Base-by-base conservation (phyloP, 139 green algal species). In the Pedinophyceae sp. region DNA sequence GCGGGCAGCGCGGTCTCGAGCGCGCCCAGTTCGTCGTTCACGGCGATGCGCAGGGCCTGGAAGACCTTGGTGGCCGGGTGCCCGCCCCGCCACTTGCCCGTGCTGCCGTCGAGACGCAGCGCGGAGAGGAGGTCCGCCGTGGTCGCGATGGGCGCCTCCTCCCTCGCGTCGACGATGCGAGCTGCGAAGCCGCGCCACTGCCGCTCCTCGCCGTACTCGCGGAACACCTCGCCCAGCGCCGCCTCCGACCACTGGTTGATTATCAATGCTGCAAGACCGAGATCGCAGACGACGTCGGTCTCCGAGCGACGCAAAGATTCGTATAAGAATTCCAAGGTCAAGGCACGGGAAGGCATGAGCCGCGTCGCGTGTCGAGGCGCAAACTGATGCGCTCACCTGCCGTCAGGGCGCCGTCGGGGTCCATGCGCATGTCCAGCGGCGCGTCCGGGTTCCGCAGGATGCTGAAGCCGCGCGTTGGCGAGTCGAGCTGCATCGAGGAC, bases 401-500 rank as follows among this genome's bases (percentile, higher is more conserved):
- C 20, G 66, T 85, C 22, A 78, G 29, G 19, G 23, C 38, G 2
- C 52, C 66, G 0, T 30, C 22, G 2, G 76, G 70, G 53, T 84
- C 80, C 84, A 98, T 94, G 48, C 90, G 74, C 90, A 98, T 98
- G 57, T 79, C 58, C 7, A 88, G 34, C 23, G 66, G 70, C 2
- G 60, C 69, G 23, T 72, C 64, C 25, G 58, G 40, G 3, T 28
- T 40, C 6, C 38, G 18, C 7, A 10, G 15, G 57, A 93, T 95
- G 41, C 64, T 82, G 67, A 97, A 96, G 19, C 89, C 89, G 2
- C 86, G 68, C 20, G 74, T 72, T 10, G 79, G 59, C 1, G 59
- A 68, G 66, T 97, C 88, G 2, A 81, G 76, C 79, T 97, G 89
- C 89, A 97, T 96, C 16, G 89, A 97, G 0, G 87, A 95, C 5